A percentile compares a stretch with the other conserved stretches of the same genome.
phyloP scores from a whole-genome alignment of 2,329 filamentous ascomycete species.

The Simplicillium sp. region DNA sequence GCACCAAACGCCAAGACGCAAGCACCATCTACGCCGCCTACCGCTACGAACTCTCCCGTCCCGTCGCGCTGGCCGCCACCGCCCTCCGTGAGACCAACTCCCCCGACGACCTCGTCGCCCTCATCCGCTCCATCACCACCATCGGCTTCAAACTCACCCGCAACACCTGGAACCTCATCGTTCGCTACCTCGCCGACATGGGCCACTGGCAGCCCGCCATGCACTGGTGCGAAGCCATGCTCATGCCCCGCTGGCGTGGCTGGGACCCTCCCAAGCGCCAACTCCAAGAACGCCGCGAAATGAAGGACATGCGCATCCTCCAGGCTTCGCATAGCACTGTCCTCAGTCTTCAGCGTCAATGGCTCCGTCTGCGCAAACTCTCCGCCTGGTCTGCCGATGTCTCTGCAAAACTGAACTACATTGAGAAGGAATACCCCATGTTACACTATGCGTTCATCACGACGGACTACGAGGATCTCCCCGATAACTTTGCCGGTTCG shows the following conservation, averaged over 20 bases:
- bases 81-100: conserved; percentile 30
- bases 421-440: conserved; percentile 29
- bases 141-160: conserved; percentile 67
- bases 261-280: conserved; percentile 40
- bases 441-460: conserved; percentile 30
- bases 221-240: conserved; percentile 59
- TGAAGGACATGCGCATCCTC: conserved; percentile 23
- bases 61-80: conserved; percentile 40
- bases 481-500: conserved; percentile 12
- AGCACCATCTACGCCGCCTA: conserved; percentile 30
- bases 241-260: conserved; percentile 72
- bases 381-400: conserved; percentile 38
- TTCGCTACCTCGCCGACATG: conserved; percentile 56
- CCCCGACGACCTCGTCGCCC: conserved; percentile 33
- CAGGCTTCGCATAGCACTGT: conserved; percentile 29
- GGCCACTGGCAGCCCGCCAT: conserved; percentile 60
- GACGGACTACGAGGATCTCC: conserved; percentile 18
- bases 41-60: conserved; percentile 43
- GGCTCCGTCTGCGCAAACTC: conserved; percentile 37
- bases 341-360: conserved; percentile 37
- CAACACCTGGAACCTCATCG: conserved; percentile 71
- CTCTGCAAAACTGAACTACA: conserved; percentile 24
- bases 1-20: conserved; percentile 12
- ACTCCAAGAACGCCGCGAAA: conserved; percentile 11
- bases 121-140: conserved; percentile 45